Conservation (phyloP, 768 basidiomycete genomes). For the Hydnomerulius pinastri region DNA sequence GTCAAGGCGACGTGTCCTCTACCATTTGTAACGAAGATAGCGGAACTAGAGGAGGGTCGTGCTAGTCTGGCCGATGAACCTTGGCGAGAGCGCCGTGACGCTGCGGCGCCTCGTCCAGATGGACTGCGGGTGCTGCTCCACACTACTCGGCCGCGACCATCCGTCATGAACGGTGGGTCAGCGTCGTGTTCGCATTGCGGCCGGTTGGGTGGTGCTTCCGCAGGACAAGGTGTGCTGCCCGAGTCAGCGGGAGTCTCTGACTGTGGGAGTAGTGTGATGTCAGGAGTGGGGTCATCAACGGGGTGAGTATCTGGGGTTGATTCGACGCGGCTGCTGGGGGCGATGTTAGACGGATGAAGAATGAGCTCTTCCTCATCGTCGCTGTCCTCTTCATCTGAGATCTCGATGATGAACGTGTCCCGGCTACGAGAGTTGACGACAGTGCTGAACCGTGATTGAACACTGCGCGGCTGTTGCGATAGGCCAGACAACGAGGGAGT, state of each 20-base stretch:
- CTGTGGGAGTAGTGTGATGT: background rate
- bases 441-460: slow-evolving; percentile 29
- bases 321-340: background rate
- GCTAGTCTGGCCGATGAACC: slow-evolving; percentile 19
- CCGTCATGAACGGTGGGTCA: slow-evolving; percentile 60
- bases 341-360: background rate
- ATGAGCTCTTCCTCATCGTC: slow-evolving; percentile 14
- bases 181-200: slow-evolving; percentile 33
- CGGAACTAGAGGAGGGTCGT: slow-evolving; percentile 17
- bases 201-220: slow-evolving; percentile 8
- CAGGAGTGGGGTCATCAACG: background rate
- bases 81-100: slow-evolving; percentile 20
- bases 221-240: background rate
- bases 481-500: slow-evolving; percentile 1
- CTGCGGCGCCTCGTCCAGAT: slow-evolving; percentile 15
- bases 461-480: slow-evolving; percentile 3
- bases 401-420: slow-evolving; percentile 33
- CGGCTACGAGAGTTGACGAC: slow-evolving; percentile 20
- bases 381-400: slow-evolving; percentile 31
- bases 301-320: background rate
- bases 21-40: slow-evolving; percentile 5
- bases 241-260: slow-evolving; percentile 3
- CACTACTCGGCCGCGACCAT: slow-evolving; percentile 64
- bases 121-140: slow-evolving; percentile 35
- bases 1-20: slow-evolving; percentile 19